Evolutionary conservation across 208 protist species (phyloP), one percentile per base, ranked within the genome.

Genomic region (Strigomonas culicis): DNA sequence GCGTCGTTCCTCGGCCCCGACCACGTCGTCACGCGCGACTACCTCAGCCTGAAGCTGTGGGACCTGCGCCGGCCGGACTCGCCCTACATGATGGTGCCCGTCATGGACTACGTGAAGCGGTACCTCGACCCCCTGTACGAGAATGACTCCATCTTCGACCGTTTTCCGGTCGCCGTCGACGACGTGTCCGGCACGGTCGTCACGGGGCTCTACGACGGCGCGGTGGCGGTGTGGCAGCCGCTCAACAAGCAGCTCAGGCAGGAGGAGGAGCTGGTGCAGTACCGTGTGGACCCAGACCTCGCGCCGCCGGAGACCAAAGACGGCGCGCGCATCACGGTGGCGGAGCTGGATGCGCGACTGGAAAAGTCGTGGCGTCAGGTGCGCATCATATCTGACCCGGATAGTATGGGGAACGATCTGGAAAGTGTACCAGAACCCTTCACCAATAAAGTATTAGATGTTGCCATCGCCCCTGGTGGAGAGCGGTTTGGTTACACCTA

Each of bases 11-110:
- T 92, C 4, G 82, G 82, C 25, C 68, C 84, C 25, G 75, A 89
- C 50, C 83, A 95, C 72, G 75, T 96, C 51, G 75, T 96, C 36
- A 90, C 86, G 10, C 86, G 90, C 39, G 90, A 96, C 66, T 93
- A 93, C 70, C 63, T 91, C 10, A 90, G 85, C 27, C 70, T 96
- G 19, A 92, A 93, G 74, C 69, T 96, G 21, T 96, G 90, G 87
- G 90, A 96, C 47, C 46, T 92, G 41, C 86, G 90, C 19, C 79
- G 79, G 65, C 70, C 85, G 0, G 67, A 77, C 50, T 62, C 66
- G 31, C 79, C 85, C 17, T 92, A 70, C 51, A 70, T 75, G 11
- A 79, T 77, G 70, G 80, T 79, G 25, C 77, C 80, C 39, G 85
- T 93, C 13, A 90, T 93, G 80, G 68, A 75, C 43, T 91, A 92